These are phyloP conservation scores for Leccinum broughii DNA, from an alignment of 768 basidiomycete species.

Conservation along the genomic window DNA sequence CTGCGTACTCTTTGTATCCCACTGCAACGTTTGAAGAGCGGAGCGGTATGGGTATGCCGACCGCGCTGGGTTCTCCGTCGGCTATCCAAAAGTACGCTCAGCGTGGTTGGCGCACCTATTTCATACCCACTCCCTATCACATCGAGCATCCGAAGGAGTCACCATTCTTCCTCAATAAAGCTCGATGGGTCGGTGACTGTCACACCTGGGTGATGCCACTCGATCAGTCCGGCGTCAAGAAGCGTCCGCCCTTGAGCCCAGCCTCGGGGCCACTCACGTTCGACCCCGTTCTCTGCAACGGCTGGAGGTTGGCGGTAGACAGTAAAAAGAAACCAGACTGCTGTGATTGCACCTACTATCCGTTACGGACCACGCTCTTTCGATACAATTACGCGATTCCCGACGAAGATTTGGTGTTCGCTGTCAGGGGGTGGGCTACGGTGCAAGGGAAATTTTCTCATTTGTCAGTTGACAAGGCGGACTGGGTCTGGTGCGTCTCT, in stretches of 20 bases:
- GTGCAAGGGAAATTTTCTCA: conserved; percentile 10
- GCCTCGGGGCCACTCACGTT: conserved; percentile 14
- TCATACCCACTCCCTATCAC: conserved; percentile 5
- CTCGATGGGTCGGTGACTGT: conserved; percentile 35
- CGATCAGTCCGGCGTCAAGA: conserved; percentile 17
- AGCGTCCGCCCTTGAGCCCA: conserved; percentile 12
- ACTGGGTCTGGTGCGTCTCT: conserved; percentile 26
- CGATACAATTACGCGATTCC: conserved; percentile 28
- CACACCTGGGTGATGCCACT: conserved; percentile 34
- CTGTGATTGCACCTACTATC: conserved; percentile 1
- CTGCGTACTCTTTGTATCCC: conserved; percentile 45
- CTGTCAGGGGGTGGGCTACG: conserved; percentile 9
- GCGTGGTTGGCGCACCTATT: conserved; percentile 35
- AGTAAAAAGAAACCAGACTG: fast-evolving
- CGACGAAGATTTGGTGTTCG: not conserved
- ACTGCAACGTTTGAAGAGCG: conserved; percentile 39
- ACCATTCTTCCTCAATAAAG: conserved; percentile 20
- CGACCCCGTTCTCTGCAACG: conserved; percentile 20
- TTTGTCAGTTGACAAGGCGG: not conserved
- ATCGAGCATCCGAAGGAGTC: not conserved
- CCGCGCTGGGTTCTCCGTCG: conserved; percentile 3
- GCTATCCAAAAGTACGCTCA: conserved; percentile 36
- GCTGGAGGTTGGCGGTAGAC: conserved; percentile 14
- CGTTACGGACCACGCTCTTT: conserved; percentile 22
- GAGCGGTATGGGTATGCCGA: conserved; percentile 22